Base-by-base conservation (phyloP, 1,284 basidiomycete species). In the Laetiporus sulphureus region DNA sequence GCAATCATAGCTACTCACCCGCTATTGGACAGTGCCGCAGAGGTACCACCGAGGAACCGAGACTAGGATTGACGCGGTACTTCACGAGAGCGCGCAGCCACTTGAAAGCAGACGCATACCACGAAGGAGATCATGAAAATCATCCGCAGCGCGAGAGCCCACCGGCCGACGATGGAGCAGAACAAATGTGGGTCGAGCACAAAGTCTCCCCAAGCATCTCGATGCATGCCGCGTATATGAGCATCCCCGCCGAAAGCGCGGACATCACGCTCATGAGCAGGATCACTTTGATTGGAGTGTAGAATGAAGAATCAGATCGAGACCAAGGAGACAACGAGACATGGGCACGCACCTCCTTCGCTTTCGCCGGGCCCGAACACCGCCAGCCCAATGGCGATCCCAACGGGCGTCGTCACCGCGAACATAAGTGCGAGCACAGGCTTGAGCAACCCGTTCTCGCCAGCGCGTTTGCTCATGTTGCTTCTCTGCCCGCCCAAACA, bases 181-280 rank as follows among this genome's bases (percentile, higher is more conserved):
- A 63, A 69, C 50, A 64, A 52, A 48, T 57, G 73, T 48, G 68
- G 66, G 51, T 83, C 79, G 50, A 80, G 77, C 32, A 87, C 78
- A 49, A 87, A 86, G 59, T 87, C 84, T 2, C 76, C 83, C 0
- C 85, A 36, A 88, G 73, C 80, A 88, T 85, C 69, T 88, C 84
- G 10, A 88, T 81, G 15, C 79, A 83, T 10, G 79, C 75, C 1
- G 80, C 83, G 52, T 87, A 87, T 31, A 81, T 83, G 35, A 88
- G 71, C 78, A 87, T 79, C 1, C 85, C 85, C 1, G 83, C 82
- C 0, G 80, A 83, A n/a, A 85, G 66, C 7, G 82, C 83, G 4
- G 78, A 79, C 76, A 87, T 78, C 32, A 86, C 52, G 22, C 84
- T 85, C 55, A 83, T 78, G 1, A 71, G 68, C 15, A 83, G 65